Base-by-base conservation (phyloP, 345 rosid genomes). In the Garcia nutans region DNA sequence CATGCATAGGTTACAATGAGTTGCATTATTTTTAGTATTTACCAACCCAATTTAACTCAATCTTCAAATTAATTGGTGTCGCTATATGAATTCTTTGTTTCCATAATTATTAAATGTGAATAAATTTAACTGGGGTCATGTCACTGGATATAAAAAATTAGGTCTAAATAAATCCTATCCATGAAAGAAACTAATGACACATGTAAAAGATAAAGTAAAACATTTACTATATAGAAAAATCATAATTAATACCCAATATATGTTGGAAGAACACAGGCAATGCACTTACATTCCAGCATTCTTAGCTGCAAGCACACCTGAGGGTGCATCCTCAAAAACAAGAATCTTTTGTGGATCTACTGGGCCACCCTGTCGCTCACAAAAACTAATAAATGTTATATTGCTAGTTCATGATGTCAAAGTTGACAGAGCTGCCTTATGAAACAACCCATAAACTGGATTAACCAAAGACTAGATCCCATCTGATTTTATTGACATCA, bases 281-380 rank as follows among this genome's bases (percentile, higher is more conserved):
- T 49, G 65, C 68, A 88, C 99, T 89, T 84, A 95, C 99, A 95
- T 93, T 82, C 91, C 94, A 24, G 97, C 92, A 84, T 89, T 93
- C 83, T 91, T 93, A 23, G 94, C 99, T 3, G 99, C 98, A 44
- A 77, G 84, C 77, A 89, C 99, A 65, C 99, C 99, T 5, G 94
- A 77, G 68, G 99, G 99, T 9, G 98, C 98, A 88, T 95, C 99
- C 85, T 95, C 99, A 83, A 95, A 95, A 64, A 91, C 96, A 23
- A 95, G 84, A 80, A 81, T 74, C 71, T 85, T 84, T 10, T 33
- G 67, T 63, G 92, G 83, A 68, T 89, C 93, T 72, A 89, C 77
- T 69, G 87, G 89, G 37, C 89, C 94, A 55, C 85, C 94, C 97
- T 93, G 75, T 37, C 74, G 80, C 58, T 68, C 49, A 74, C 70